Percentiles rank a stretch among this genome's conserved stretches.
These are phyloP conservation scores for Amylostereum areolatum DNA, from an alignment of 1,284 basidiomycete species.

Conservation along the genomic window DNA sequence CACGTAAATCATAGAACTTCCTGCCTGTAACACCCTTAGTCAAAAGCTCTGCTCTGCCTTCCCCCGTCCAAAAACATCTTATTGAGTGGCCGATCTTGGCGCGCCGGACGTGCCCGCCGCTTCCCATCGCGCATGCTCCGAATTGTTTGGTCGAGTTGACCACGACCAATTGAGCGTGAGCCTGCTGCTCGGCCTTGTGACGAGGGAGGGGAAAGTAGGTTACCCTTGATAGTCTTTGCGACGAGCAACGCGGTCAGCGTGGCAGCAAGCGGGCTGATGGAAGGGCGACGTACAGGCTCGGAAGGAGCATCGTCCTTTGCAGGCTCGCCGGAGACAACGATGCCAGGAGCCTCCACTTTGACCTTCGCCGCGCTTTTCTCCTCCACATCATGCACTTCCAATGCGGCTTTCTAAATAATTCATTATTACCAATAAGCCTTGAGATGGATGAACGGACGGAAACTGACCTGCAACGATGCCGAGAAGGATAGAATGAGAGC, in stretches of 20 bases:
- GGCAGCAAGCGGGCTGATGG: background rate
- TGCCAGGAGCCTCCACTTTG: slow-evolving; percentile 10
- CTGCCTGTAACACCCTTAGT: slow-evolving; percentile 7
- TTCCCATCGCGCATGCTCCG: slow-evolving; percentile 71
- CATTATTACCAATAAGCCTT: background rate
- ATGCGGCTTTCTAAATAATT: slow-evolving; percentile 58
- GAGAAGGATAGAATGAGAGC: slow-evolving; percentile 70
- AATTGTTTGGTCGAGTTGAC: slow-evolving; percentile 78
- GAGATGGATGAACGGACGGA: background rate
- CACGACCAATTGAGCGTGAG: slow-evolving; percentile 53
- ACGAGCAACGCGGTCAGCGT: background rate
- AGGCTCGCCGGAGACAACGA: background rate
- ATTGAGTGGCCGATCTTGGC: slow-evolving; percentile 42
- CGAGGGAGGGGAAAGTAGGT: slow-evolving; percentile 23
- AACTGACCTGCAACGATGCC: slow-evolving; percentile 56
- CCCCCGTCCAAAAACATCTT: slow-evolving; percentile 79
- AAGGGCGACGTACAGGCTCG: slow-evolving; percentile 20
- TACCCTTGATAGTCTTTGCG: slow-evolving; percentile 34
- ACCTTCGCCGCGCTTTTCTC: slow-evolving; percentile 24
- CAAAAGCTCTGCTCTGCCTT: slow-evolving; percentile 32
- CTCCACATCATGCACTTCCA: slow-evolving; percentile 61
- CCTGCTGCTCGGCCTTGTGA: slow-evolving; percentile 37
- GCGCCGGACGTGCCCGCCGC: slow-evolving; percentile 43
- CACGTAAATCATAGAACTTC: background rate
- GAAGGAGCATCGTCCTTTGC: slow-evolving; percentile 16